phyloP scores from a whole-genome alignment of 495 filamentous ascomycete genomes.

The Penicillium mononematosum region DNA sequence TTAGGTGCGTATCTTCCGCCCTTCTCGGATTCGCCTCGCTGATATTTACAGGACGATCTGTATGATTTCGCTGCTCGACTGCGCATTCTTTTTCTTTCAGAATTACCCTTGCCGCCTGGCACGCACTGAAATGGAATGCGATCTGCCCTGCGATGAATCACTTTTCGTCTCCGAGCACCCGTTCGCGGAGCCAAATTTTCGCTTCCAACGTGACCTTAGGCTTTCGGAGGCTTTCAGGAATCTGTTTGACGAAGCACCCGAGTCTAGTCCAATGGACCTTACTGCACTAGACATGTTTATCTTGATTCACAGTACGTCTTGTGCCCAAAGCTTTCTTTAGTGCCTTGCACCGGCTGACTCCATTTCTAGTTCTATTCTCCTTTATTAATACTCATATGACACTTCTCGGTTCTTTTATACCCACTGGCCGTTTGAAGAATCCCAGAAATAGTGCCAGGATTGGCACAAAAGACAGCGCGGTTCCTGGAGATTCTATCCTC shows the following conservation, averaged over 20 bases:
- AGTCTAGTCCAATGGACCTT: conserved; percentile 20
- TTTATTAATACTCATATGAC: conserved; percentile 50
- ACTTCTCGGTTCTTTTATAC: conserved; percentile 34
- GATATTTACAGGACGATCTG: conserved; percentile 34
- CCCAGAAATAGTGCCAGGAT: conserved; percentile 2
- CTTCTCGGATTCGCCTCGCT: conserved; percentile 4
- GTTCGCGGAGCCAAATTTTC: conserved; percentile 39
- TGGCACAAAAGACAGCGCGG: conserved; percentile 6
- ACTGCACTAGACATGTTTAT: conserved; percentile 47
- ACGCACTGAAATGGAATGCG: conserved; percentile 40
- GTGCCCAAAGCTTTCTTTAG: not conserved
- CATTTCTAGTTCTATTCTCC: conserved; percentile 38
- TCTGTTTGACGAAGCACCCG: conserved; percentile 30
- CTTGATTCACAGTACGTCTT: conserved; percentile 41
- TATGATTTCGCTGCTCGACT: conserved; percentile 42
- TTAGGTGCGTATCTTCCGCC: conserved; percentile 31
- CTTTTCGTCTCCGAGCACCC: conserved; percentile 43
- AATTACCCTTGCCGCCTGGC: conserved; percentile 46
- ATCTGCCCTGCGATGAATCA: conserved; percentile 39
- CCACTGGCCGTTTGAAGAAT: conserved; percentile 10
- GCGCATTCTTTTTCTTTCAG: conserved; percentile 47
- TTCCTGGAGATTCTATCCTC: conserved; percentile 39
- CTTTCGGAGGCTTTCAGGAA: conserved; percentile 37
- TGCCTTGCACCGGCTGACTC: conserved; percentile 5
- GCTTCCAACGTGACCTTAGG: conserved; percentile 32